phyloP scores from a whole-genome alignment of 2,329 filamentous ascomycete genomes.

The Rhinocladiella similis region DNA sequence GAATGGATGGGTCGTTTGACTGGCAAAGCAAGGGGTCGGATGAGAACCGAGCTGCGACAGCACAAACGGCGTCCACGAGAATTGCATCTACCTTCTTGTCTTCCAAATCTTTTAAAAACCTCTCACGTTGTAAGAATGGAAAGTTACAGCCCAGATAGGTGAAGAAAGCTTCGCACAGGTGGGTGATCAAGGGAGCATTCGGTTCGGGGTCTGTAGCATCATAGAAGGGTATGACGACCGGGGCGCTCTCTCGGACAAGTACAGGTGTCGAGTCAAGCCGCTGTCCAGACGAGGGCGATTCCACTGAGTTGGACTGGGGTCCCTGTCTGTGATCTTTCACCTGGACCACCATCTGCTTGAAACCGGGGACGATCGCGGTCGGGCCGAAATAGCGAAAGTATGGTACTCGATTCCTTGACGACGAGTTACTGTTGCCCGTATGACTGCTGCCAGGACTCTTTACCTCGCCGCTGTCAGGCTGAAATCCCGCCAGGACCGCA shows the following conservation, averaged over 20 bases:
- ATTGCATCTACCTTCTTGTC: conserved; percentile 83
- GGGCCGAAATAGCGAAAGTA: conserved; percentile 91
- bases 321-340: conserved; percentile 24
- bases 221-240: conserved; percentile 64
- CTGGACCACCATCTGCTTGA: conserved; percentile 78
- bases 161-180: conserved; percentile 80
- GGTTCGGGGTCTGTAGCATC: conserved; percentile 69
- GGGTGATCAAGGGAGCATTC: conserved; percentile 72
- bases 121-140: conserved; percentile 72
- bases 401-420: conserved; percentile 66
- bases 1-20: conserved; percentile 53
- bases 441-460: conserved; percentile 36
- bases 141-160: conserved; percentile 80
- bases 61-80: conserved; percentile 82
- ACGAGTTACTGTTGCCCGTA: conserved; percentile 42
- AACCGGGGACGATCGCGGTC: conserved; percentile 86
- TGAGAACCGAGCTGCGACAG: conserved; percentile 78
- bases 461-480: conserved; percentile 7
- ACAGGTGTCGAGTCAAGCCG: conserved; percentile 5
- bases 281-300: conserved; percentile 22
- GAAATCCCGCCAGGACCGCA: background rate
- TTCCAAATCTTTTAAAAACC: conserved; percentile 72
- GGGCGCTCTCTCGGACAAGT: conserved; percentile 8
- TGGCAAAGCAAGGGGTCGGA: conserved; percentile 54
- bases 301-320: conserved; percentile 13